Evolutionary conservation across 768 basidiomycete species (phyloP), one percentile per base, ranked within the genome.

Genomic region (Lentinus tigrinus): DNA sequence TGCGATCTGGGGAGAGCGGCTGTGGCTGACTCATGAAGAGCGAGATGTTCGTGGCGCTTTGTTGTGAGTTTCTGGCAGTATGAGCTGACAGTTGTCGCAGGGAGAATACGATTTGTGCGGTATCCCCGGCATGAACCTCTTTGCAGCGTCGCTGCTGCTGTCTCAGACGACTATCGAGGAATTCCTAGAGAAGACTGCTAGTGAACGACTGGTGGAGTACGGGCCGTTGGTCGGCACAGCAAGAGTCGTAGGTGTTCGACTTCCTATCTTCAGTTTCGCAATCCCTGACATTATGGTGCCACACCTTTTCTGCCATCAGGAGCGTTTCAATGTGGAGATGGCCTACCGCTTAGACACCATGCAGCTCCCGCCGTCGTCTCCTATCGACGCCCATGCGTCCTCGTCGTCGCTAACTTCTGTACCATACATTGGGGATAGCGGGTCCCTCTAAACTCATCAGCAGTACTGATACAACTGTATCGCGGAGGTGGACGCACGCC

Each of bases 81-180:
- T 31, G 28, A 4, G 24, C 31, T 31, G 31, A 31, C 3, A 3
- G 11, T 31, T 31, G n/a, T 51, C 36, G 23, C 66, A 90, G 88
- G 83, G 84, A 36, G 89, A 91, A 61, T 73, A 74, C 26, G 78
- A 83, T 62, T 72, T 93, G 47, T 79, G 82, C 0, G 67, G 70
- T 1, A 74, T 83, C 9, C 72, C 76, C 5, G 85, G 87, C 16
- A 85, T 92, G 82, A 92, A 92, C 57, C 71, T 75, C 6, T 89
- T 90, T 66, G 83, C 84, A 1, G 84, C 90, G 6, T 78, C 81
- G n/a, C 71, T 86, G 3, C 78, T 92, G 56, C 72, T 91, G 2
- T 82, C 77, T 52, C 79, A 83, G 56, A 74, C 76, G 7, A 72
- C 77, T 4, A 64, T 88, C 6, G 78, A 85, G 16, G 76, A 81